A percentile compares a stretch with the other conserved stretches of the same genome.
Conservation (phyloP, 192 early-diverging fungal species). For the Mortierella alpina region DNA sequence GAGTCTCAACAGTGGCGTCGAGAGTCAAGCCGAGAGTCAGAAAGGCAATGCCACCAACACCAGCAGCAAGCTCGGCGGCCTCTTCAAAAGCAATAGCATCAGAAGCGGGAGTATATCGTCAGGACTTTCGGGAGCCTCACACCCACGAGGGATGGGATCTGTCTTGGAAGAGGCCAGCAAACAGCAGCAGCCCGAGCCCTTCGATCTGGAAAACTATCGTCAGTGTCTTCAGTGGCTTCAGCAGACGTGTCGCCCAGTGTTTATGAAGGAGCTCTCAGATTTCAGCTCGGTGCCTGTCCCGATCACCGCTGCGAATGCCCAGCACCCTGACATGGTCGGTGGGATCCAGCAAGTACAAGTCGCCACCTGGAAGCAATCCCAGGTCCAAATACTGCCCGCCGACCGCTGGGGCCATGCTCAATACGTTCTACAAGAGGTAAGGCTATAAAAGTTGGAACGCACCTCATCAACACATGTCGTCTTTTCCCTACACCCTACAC, state of each 20-base stretch:
- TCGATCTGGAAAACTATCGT: constrained; percentile 42
- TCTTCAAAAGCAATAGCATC: constrained; percentile 49
- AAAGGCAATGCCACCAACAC: background rate
- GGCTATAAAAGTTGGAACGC: background rate
- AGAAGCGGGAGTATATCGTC: constrained; percentile 40
- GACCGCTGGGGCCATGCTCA: constrained; percentile 41
- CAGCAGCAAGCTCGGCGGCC: constrained; percentile 23
- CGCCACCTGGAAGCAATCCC: constrained; percentile 41
- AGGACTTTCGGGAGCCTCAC: constrained; percentile 16
- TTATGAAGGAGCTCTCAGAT: constrained; percentile 41
- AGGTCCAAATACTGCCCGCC: constrained; percentile 36
- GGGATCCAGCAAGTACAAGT: constrained; percentile 31
- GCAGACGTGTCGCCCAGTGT: constrained; percentile 48
- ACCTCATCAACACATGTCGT: background rate
- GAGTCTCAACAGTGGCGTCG: constrained; percentile 7
- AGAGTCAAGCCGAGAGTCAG: background rate
- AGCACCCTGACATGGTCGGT: constrained; percentile 30
- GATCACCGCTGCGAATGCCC: constrained; percentile 38
- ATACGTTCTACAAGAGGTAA: constrained; percentile 50
- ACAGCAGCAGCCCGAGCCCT: constrained; percentile 1
- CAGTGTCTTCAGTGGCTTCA: constrained; percentile 48
- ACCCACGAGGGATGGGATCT: constrained; percentile 25
- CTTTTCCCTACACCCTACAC: background rate
- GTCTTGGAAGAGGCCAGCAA: constrained; percentile 23
- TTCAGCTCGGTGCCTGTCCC: constrained; percentile 25